Base-by-base conservation (phyloP, 2,329 filamentous ascomycete species). In the Boeremia exigua region DNA sequence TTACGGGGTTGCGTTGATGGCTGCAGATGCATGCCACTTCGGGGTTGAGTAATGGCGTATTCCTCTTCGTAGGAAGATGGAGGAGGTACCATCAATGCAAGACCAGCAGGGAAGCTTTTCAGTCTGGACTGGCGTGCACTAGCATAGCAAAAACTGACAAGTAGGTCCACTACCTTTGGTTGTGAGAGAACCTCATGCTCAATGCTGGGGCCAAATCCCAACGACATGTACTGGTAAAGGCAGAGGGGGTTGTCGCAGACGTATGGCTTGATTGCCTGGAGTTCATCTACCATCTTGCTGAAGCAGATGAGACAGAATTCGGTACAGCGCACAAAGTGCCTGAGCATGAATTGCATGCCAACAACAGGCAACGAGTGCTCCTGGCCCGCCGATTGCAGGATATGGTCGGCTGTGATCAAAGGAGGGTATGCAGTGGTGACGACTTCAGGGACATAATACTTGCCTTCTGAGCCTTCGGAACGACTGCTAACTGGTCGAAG, bases 271-370 rank as follows among this genome's bases (percentile, higher is more conserved):
- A 92, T 79, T 1, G 88, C 85, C 65, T 88, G 85, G 33, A 94
- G 87, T 0, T 85, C 83, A 2, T 81, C 81, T 1, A 84, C 74
- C 32, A 91, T 82, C 62, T 83, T 88, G 62, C 84, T 84, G 73
- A 96, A 90, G 67, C 93, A 97, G 23, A 93, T 87, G 50, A 96
- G 82, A 73, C 93, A 97, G 73, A 94, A 96, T 49, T 95, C 87
- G 0, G 90, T 92, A 71, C 91, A 96, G 55, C 86, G 87, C 7
- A 90, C 84, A 56, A 96, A 86, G 66, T 92, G 90, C 1, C 88
- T 86, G 25, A 96, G 79, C 0, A 87, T 82, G 63, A 93, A 95
- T 61, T 96, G 89, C 82, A 91, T 90, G 1, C 80, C 80, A 2
- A 85, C 72, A 3, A 87, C 74, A 6, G 84, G 84, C 30, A 88